Evolutionary conservation across 1,139 yeast genomes (phyloP).

Genomic region (Suhomyces choctaworum): DNA sequence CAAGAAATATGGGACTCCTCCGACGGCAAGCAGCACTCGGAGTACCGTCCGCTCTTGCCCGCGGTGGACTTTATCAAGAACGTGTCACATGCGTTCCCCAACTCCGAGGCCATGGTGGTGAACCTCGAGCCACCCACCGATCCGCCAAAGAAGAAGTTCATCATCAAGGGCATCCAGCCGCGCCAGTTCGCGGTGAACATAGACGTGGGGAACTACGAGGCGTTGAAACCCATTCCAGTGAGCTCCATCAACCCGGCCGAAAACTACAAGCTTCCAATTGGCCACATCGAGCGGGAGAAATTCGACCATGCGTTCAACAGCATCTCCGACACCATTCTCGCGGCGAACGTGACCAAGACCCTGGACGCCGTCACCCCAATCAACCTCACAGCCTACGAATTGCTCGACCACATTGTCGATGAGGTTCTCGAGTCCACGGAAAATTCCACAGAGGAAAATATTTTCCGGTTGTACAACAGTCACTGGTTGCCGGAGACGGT

Average conservation of each 20-base stretch:
- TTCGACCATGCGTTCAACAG: slow-evolving; percentile 32
- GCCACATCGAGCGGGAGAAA: slow-evolving; percentile 38
- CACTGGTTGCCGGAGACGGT: slow-evolving; percentile 46
- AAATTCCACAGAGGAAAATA: slow-evolving; percentile 26
- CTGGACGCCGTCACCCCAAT: slow-evolving; percentile 22
- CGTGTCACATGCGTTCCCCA: slow-evolving; percentile 87
- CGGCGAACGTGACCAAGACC: slow-evolving; percentile 23
- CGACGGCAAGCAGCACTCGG: slow-evolving; percentile 37
- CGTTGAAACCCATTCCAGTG: slow-evolving; percentile 28
- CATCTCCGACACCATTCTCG: slow-evolving; percentile 27
- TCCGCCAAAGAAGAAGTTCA: slow-evolving; percentile 70
- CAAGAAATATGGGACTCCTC: slow-evolving; percentile 37
- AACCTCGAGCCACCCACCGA: slow-evolving; percentile 46
- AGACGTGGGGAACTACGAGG: slow-evolving; percentile 49
- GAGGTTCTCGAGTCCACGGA: slow-evolving; percentile 30
- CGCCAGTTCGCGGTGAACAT: slow-evolving; percentile 46
- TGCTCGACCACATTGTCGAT: slow-evolving; percentile 34
- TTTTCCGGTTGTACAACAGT: slow-evolving; percentile 42
- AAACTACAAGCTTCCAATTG: slow-evolving; percentile 31
- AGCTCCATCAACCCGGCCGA: slow-evolving; percentile 16
- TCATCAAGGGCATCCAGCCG: slow-evolving; percentile 79
- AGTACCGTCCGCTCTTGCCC: slow-evolving; percentile 67
- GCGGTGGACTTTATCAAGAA: slow-evolving; percentile 97
- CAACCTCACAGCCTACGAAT: slow-evolving; percentile 32
- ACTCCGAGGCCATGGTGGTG: slow-evolving; percentile 92